These are phyloP conservation scores for Gossypium davidsonii DNA, from an alignment of 441 rosid species.

Conservation along the genomic window DNA sequence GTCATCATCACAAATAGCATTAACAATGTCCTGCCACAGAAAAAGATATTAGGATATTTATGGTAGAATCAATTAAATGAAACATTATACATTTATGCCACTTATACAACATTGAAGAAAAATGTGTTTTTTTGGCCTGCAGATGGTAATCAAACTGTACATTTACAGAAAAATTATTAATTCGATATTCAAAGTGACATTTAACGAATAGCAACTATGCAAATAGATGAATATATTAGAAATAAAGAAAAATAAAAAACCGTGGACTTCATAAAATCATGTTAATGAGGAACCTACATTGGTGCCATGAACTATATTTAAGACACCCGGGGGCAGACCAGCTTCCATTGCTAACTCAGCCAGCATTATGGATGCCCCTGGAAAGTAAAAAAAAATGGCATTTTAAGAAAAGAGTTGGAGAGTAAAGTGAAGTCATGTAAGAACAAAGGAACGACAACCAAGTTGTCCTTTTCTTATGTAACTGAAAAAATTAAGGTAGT, in stretches of 20 bases:
- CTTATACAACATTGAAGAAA: background rate
- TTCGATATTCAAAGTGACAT: background rate
- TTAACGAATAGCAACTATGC: background rate
- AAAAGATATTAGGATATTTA: constrained; percentile 8
- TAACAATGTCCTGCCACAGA: constrained; percentile 61
- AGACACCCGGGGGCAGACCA: constrained; percentile 83
- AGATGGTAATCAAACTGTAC: background rate
- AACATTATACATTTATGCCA: background rate
- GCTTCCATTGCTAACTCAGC: constrained; percentile 92
- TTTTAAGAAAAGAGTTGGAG: background rate
- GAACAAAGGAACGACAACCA: background rate
- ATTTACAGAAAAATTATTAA: background rate
- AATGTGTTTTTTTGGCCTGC: background rate
- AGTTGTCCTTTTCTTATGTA: background rate
- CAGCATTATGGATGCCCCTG: constrained; percentile 91
- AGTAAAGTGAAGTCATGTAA: constrained; percentile 5
- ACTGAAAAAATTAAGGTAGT: background rate
- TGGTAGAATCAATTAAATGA: background rate
- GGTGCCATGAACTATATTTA: constrained; percentile 84
- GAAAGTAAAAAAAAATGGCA: background rate
- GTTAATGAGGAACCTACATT: constrained; percentile 39
- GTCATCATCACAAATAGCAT: constrained; percentile 81
- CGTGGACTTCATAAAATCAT: constrained; percentile 3
- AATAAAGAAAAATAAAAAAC: background rate
- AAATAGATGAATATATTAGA: background rate